Evolutionary conservation across 345 rosid genomes (phyloP), one percentile per base, ranked within the genome.

Genomic region (Acer saccharum): DNA sequence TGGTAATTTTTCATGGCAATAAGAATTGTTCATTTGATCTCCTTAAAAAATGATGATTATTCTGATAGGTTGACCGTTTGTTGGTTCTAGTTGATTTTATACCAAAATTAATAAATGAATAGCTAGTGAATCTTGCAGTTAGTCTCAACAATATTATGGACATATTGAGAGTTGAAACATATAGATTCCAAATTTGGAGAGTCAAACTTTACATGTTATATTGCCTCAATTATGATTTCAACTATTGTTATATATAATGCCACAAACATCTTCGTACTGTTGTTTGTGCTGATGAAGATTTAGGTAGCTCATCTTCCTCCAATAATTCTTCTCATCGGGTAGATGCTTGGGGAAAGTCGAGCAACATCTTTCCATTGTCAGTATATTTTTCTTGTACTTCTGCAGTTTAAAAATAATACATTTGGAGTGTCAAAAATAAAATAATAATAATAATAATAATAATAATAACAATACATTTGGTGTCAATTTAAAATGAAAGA

Each of bases 341-440:
- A 41, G 23, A 78, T 70, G 10, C 43, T 21, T 43, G 27, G 11
- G 23, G 64, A 39, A 61, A 63, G 69, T 50, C 35, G 73, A 41
- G 50, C 57, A 61, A 55, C n/a, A 14, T 54, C n/a, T 14, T 73
- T 64, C 66, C 13, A 58, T 65, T 65, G 20, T 72, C 75, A 13
- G 32, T 17, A 41, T 7, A 32, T 44, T 55, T 78, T 72, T 82
- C 62, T 66, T 43, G 75, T 57, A 35, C 20, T 35, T 3, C 79
- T 77, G 81, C 73, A 32, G 58, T 75, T 79, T 52, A 61, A 72
- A 23, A n/a, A 44, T 9, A 65, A 27, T 43, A 43, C 46, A 43
- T 35, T 35, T 35, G 39, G 39, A 4, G 46, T 18, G 66, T 81
- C n/a, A 55, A 74, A 10, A 27, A 66, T 64, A 25, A 48, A 46